phyloP scores from a whole-genome alignment of 441 rosid genomes.

The Pelargonium fulgidum region DNA sequence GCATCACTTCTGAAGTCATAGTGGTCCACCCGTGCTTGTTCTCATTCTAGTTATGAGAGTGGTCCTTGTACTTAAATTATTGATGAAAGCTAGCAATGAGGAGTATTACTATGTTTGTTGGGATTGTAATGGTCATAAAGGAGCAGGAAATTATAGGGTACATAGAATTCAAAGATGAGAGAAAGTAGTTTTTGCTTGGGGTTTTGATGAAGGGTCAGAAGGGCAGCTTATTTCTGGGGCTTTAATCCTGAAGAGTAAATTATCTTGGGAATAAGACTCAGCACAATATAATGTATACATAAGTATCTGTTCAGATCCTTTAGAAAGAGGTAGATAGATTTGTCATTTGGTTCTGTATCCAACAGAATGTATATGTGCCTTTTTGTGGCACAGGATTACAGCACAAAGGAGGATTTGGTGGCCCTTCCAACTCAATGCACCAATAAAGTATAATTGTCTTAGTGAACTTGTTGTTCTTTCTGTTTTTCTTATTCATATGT shows the following conservation, averaged over 20 bases:
- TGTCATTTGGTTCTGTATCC: background rate
- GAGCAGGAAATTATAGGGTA: background rate
- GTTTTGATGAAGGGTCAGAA: background rate
- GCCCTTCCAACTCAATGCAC: background rate
- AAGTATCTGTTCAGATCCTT: constrained; percentile 1
- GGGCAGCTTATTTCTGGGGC: background rate
- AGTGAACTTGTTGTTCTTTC: background rate
- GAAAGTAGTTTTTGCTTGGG: background rate
- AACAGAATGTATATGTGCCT: background rate
- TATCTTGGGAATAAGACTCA: background rate
- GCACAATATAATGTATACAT: background rate
- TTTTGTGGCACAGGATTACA: background rate
- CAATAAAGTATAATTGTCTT: background rate
- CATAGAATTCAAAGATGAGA: background rate
- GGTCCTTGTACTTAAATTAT: background rate
- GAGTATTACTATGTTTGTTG: too few relatives aligned
- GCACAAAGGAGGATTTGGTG: too few relatives aligned
- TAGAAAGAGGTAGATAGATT: background rate
- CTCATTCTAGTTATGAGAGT: background rate
- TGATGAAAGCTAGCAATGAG: background rate
- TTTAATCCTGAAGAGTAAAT: background rate
- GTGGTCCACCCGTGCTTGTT: background rate
- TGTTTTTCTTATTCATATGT: background rate
- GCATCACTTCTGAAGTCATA: background rate
- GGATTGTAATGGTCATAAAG: background rate